A percentile compares a stretch with the other conserved stretches of the same genome.
These are phyloP conservation scores for Leccinum variicolor DNA, from an alignment of 768 basidiomycete genomes.

Conservation along the genomic window DNA sequence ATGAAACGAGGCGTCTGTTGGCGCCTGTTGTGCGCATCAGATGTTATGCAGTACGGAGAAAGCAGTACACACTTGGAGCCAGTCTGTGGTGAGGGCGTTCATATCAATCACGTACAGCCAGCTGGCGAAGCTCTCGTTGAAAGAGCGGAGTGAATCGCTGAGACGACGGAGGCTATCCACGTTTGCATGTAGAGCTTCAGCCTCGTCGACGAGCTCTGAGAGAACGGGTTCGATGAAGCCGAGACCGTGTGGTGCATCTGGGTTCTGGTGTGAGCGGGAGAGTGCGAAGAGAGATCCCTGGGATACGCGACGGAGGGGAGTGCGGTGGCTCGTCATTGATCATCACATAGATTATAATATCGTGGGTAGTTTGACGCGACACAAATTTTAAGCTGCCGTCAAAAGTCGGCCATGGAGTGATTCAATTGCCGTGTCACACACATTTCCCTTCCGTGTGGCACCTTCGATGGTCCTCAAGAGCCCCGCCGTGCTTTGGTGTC, in stretches of 20 bases:
- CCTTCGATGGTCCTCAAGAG: conserved; percentile 35
- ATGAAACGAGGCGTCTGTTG: conserved; percentile 55
- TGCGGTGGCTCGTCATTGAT: conserved; percentile 38
- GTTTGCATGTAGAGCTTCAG: conserved; percentile 74
- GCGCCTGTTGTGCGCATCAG: conserved; percentile 42
- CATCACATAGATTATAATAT: too few species aligned
- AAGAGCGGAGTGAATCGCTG: conserved; percentile 71
- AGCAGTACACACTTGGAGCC: conserved; percentile 62
- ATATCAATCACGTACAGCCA: conserved; percentile 92
- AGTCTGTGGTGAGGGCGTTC: conserved; percentile 92
- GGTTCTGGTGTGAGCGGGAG: conserved; percentile 65
- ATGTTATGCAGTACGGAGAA: not conserved
- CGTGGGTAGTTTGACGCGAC: not conserved
- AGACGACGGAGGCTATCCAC: conserved; percentile 67
- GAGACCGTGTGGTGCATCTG: conserved; percentile 78
- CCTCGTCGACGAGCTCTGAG: conserved; percentile 85
- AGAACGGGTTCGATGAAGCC: conserved; percentile 84
- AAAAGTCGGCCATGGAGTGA: too few species aligned
- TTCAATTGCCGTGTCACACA: too few species aligned
- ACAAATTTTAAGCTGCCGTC: not conserved
- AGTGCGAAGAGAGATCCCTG: conserved; percentile 87
- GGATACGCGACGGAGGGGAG: conserved; percentile 85
- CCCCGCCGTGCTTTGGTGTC: conserved; percentile 30
- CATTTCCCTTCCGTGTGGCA: not conserved
- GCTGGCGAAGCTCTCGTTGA: conserved; percentile 92